Evolutionary conservation across 768 basidiomycete genomes (phyloP), one percentile per base, ranked within the genome.

Genomic region (Tylopilus sp.): DNA sequence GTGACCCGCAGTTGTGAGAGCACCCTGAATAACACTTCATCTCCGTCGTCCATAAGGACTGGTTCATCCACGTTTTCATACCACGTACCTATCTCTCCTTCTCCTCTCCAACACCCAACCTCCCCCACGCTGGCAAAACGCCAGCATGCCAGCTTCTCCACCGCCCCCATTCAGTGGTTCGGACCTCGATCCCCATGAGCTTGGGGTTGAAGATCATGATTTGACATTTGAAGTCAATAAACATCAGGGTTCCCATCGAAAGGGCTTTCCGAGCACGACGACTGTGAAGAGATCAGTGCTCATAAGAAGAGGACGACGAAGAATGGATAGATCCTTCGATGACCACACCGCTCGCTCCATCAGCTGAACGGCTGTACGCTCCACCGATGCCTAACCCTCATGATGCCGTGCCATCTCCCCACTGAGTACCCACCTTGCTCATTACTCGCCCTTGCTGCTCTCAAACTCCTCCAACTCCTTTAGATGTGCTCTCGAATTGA

Each of bases 261-360:
- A 50, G 58, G 51, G 50, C 67, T 69, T 51, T 67, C 65, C 22
- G 61, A 51, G 55, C 62, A 51, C 4, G 61, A 70, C 22, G 64
- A 67, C 47, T 62, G 60, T 41, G 64, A 57, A 36, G 58, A 67
- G 60, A 65, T 63, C 20, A 59, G 67, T 38, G 58, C 50, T 10
- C 61, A 66, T 11, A 63, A 3, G 70, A 62, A 13, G 70, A 64
- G 11, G 71, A 73, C 6, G 74, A 73, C 7, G 78, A 78, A 9
- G 79, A 79, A 44, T 91, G 88, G 88, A 77, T 88, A 9, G 86
- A 86, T 44, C 83, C 88, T 0, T 78, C 80, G 23, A 50, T 79
- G 50, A 75, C 82, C 6, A 67, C 73, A 2, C 68, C 70, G 6
- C 60, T 68, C 25, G 62, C 68, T 18, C 59, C 50, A 40, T 54